A percentile compares a stretch with the other conserved stretches of the same genome.
Conservation (phyloP, 805 yeast genomes). For the Grigorovia transvaalensis region DNA sequence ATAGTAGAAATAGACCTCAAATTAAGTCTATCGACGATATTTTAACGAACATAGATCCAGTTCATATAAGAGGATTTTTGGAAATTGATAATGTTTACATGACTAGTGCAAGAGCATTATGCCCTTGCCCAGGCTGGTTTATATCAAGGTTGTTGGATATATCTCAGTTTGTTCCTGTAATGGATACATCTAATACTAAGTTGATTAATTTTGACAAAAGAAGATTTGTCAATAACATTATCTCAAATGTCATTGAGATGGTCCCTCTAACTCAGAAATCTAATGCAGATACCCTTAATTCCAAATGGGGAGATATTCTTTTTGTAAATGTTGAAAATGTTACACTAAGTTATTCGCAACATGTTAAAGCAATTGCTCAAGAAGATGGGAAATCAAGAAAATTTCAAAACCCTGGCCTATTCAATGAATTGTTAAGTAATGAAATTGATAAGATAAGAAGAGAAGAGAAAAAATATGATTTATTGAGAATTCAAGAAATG, state of each 20-base stretch:
- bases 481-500: slow-evolving; percentile 29
- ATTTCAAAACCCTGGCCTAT: slow-evolving; percentile 32
- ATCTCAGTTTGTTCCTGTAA: slow-evolving; percentile 68
- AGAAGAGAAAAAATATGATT: slow-evolving; percentile 39
- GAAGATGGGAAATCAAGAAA: slow-evolving; percentile 35
- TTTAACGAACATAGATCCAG: slow-evolving; percentile 13
- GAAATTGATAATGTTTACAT: slow-evolving; percentile 27
- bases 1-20: slow-evolving; percentile 9
- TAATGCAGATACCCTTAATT: slow-evolving; percentile 1
- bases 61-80: slow-evolving; percentile 22
- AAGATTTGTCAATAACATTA: slow-evolving; percentile 53
- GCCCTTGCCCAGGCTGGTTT: slow-evolving; percentile 91
- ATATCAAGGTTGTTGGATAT: slow-evolving; percentile 69
- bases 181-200: slow-evolving; percentile 51
- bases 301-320: slow-evolving; percentile 14
- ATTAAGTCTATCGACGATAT: slow-evolving; percentile 25
- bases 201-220: slow-evolving; percentile 80
- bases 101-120: slow-evolving; percentile 34
- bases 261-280: slow-evolving; percentile 15
- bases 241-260: slow-evolving; percentile 43
- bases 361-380: slow-evolving; percentile 32
- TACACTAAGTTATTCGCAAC: slow-evolving; percentile 14
- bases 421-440: slow-evolving; percentile 34
- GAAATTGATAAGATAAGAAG: slow-evolving; percentile 45
- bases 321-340: slow-evolving; percentile 24